Evolutionary conservation across 2,329 filamentous ascomycete species (phyloP), one percentile per base, ranked within the genome.

Genomic region (Fusarium globosum): DNA sequence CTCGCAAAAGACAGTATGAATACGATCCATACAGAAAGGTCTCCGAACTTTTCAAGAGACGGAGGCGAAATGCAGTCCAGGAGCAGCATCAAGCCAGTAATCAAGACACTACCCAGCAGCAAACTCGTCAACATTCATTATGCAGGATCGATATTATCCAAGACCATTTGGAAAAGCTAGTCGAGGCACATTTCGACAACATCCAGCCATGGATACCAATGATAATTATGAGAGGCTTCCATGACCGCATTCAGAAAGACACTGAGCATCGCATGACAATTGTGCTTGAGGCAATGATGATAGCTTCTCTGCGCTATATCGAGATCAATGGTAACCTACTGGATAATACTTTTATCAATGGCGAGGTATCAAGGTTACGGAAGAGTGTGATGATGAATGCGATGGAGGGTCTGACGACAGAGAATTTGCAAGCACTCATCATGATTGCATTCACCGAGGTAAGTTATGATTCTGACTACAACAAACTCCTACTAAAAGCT

Each of bases 401-500:
- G 4, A 51, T 51, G 48, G 21, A n/a, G 15, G 21, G 48, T 13
- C 21, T 51, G 4, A 51, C 6, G 11, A 35, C 15, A 1, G 28
- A 51, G 5, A 51, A 35, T 5, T 12, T 51, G 15, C 48, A 51
- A 51, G 48, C 21, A 35, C 48, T 51, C 7, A 33, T 35, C 14
- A 51, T 51, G 48, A 6, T 51, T 23, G 48, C 48, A 35, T 35
- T 51, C 2, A 51, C 48, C 0, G 48, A 35, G 48, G 48, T 51
- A 3, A 0, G 48, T 23, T 14, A 3, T 6, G 12, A 2, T 9
- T 2, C 4, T 23, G 11, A 18, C 15, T 20, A 13, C 7, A 2
- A 13, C 1, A 13, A 4, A 13, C 10, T 33, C 3, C 14, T 3
- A 51, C 15, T 51, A n/a, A 9, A 0, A 2, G 13, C 2, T 6